Conservation (phyloP, 1,139 yeast species). For the Nadsonia starkeyi-henricii region DNA sequence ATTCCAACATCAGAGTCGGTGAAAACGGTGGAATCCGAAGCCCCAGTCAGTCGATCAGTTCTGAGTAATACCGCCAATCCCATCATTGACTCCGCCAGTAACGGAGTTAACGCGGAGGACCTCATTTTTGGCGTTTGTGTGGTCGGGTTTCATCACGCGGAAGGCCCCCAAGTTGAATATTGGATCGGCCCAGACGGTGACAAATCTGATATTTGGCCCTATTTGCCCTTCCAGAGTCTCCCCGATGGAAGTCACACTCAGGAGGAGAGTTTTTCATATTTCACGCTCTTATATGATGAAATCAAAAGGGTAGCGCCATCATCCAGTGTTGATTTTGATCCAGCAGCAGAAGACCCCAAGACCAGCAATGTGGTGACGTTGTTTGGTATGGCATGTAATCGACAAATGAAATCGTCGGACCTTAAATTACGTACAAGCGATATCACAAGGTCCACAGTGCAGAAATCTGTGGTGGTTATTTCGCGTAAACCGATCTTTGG, state of each 20-base stretch:
- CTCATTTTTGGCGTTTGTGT: constrained; percentile 67
- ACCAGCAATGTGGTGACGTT: constrained; percentile 43
- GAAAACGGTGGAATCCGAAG: no score
- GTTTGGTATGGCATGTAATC: constrained; percentile 87
- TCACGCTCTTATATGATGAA: constrained; percentile 70
- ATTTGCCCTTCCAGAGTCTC: constrained; percentile 81
- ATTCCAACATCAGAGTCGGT: no score
- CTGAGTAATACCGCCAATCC: no score
- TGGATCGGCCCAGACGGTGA: constrained; percentile 61
- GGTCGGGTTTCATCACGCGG: constrained; percentile 83
- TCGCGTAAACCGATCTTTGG: constrained; percentile 73
- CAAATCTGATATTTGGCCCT: constrained; percentile 54
- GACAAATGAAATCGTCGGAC: constrained; percentile 61
- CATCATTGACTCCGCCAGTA: no score
- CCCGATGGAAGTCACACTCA: constrained; percentile 93
- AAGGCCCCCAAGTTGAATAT: constrained; percentile 94
- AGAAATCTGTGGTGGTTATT: constrained; percentile 81
- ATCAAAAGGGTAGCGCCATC: constrained; percentile 33
- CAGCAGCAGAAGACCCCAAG: constrained; percentile 20
- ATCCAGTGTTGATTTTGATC: constrained; percentile 22
- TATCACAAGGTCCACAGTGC: constrained; percentile 78
- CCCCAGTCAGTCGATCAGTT: no score
- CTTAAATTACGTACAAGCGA: constrained; percentile 46
- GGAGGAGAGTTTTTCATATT: constrained; percentile 87
- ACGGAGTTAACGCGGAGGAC: not conserved